Conservation (phyloP, 1,284 basidiomycete genomes). For the Gomphus bonarii region DNA sequence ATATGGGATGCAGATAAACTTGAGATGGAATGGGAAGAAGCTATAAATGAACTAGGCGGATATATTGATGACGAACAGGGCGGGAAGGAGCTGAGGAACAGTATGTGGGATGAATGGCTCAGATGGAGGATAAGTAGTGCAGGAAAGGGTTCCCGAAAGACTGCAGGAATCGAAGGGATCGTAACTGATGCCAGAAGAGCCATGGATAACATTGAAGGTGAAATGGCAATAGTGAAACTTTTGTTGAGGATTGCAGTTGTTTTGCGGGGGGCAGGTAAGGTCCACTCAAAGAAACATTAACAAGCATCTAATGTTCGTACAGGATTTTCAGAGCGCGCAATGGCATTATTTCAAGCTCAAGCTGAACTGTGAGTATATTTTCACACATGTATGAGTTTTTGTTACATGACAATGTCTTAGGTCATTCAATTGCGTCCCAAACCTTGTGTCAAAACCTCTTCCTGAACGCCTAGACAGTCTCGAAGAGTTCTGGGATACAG, state of each 20-base stretch:
- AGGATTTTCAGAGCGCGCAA: constrained; percentile 58
- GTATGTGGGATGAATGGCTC: constrained; percentile 65
- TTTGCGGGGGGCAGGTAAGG: constrained; percentile 68
- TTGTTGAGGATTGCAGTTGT: constrained; percentile 64
- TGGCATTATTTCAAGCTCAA: constrained; percentile 67
- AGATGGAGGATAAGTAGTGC: constrained; percentile 52
- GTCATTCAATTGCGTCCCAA: constrained; percentile 40
- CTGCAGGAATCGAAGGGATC: constrained; percentile 39
- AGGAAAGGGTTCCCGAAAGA: constrained; percentile 15
- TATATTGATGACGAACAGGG: constrained; percentile 17
- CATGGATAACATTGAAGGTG: constrained; percentile 33
- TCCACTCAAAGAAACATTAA: not conserved
- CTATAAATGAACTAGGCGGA: constrained; percentile 38
- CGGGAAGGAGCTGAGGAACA: not conserved
- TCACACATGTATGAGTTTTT: not conserved
- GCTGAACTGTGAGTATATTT: constrained; percentile 51
- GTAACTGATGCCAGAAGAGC: constrained; percentile 37
- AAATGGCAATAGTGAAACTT: constrained; percentile 49
- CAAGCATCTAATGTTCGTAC: not conserved
- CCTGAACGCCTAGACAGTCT: constrained; percentile 41
- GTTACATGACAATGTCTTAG: constrained; percentile 24
- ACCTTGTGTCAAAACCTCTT: constrained; percentile 31
- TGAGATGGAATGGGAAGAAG: constrained; percentile 60
- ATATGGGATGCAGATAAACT: constrained; percentile 52
- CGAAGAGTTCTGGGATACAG: constrained; percentile 72